phyloP scores from a whole-genome alignment of 306 rosid species.

The Trifolium dubium region DNA sequence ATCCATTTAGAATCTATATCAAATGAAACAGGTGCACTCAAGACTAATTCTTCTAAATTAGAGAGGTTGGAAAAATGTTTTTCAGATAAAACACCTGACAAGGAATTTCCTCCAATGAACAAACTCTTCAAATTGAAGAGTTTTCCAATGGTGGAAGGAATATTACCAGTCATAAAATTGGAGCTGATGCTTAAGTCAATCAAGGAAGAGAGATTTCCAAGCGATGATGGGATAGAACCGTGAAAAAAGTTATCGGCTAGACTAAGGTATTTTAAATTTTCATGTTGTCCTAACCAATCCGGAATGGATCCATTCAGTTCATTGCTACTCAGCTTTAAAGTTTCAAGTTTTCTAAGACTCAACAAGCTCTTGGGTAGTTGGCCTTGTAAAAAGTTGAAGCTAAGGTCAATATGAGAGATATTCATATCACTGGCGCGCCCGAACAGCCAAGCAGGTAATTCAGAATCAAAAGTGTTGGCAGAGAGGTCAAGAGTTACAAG shows the following conservation, averaged over 20 bases:
- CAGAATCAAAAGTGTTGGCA: slow-evolving; percentile 24
- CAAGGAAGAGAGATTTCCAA: slow-evolving; percentile 47
- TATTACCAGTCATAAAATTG: slow-evolving; percentile 23
- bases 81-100: slow-evolving; percentile 22
- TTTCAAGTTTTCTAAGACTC: slow-evolving; percentile 20
- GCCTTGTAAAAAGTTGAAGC: neutral
- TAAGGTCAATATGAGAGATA: slow-evolving; percentile 30
- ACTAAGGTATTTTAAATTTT: slow-evolving; percentile 32
- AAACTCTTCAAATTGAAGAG: slow-evolving; percentile 23
- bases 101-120: slow-evolving; percentile 2
- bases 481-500: slow-evolving; percentile 35
- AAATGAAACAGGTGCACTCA: slow-evolving; percentile 21
- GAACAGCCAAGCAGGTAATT: slow-evolving; percentile 43
- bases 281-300: slow-evolving; percentile 33
- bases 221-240: slow-evolving; percentile 42
- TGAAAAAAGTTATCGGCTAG: slow-evolving; percentile 36
- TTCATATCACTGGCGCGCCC: neutral
- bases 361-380: slow-evolving; percentile 32
- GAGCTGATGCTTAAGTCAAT: neutral
- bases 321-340: slow-evolving; percentile 1
- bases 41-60: neutral
- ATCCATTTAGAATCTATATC: slow-evolving; percentile 33
- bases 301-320: slow-evolving; percentile 36
- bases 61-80: slow-evolving; percentile 25
- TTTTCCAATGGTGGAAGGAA: slow-evolving; percentile 31